Conservation (phyloP, 805 yeast genomes). For the Zygosaccharomyces rouxii region DNA sequence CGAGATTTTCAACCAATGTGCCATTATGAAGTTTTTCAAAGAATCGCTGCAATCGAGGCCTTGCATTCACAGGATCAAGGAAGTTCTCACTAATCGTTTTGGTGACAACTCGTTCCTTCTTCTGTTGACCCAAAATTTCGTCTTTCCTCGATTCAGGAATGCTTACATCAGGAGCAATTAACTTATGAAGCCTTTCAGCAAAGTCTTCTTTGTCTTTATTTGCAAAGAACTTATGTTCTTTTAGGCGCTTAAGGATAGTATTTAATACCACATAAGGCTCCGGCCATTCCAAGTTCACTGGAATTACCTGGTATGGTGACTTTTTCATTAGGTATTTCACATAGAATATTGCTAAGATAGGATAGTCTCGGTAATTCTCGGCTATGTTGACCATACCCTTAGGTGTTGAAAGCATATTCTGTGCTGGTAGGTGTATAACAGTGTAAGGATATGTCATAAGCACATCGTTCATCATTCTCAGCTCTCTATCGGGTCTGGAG, state of each 20-base stretch:
- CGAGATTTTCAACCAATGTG: neutral
- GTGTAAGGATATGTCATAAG: neutral
- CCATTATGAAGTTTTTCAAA: neutral
- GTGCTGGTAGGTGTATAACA: neutral
- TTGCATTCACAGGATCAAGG: neutral
- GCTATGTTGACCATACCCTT: constrained; percentile 3
- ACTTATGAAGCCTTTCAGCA: constrained; percentile 1
- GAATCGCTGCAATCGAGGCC: neutral
- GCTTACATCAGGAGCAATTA: constrained; percentile 1
- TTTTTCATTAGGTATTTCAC: constrained; percentile 8
- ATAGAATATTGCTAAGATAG: constrained; percentile 6
- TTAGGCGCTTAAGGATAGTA: constrained; percentile 8
- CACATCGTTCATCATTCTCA: neutral
- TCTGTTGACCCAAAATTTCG: constrained; percentile 3
- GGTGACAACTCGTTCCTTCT: neutral
- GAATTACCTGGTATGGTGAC: constrained; percentile 1
- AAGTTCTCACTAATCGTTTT: neutral
- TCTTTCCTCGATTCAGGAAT: constrained; percentile 5
- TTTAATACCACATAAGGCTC: constrained; percentile 9
- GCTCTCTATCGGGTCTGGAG: neutral
- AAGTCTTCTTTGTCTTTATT: constrained; percentile 1
- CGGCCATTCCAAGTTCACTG: constrained; percentile 3
- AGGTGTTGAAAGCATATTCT: constrained; percentile 1
- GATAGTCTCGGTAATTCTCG: constrained; percentile 2
- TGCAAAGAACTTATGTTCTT: constrained; percentile 5